These are phyloP conservation scores for Fraxinus greggii DNA, from an alignment of 305 asterid species.

Conservation along the genomic window DNA sequence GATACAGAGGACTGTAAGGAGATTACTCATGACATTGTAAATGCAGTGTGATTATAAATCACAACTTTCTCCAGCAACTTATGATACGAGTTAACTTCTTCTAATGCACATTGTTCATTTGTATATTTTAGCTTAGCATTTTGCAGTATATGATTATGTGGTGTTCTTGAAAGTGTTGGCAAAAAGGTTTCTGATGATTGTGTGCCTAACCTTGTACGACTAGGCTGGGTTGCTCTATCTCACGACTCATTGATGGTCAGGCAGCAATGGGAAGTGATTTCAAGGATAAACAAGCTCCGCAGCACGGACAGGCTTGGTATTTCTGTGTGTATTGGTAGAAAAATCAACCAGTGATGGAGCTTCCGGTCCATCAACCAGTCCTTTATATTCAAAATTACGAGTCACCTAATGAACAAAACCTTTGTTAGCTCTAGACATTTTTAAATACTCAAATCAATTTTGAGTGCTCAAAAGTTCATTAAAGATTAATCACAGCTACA, in stretches of 20 bases:
- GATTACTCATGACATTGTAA: neutral
- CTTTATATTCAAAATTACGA: neutral
- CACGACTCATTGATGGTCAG: neutral
- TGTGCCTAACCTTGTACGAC: neutral
- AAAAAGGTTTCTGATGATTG: neutral
- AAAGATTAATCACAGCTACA: neutral
- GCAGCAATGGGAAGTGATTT: neutral
- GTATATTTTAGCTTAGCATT: neutral
- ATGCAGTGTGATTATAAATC: constrained; percentile 34
- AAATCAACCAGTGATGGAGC: neutral
- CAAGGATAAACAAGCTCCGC: neutral
- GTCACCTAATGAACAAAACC: neutral
- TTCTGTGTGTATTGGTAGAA: neutral
- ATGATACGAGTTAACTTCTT: neutral
- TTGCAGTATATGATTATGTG: neutral
- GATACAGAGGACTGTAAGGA: constrained; percentile 16
- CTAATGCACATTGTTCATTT: neutral
- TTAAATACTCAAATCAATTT: neutral
- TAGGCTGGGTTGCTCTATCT: neutral
- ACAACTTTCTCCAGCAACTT: neutral
- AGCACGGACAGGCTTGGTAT: neutral
- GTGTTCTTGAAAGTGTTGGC: neutral
- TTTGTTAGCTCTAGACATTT: neutral
- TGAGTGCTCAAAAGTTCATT: neutral
- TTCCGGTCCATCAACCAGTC: neutral